Evolutionary conservation across 2,329 filamentous ascomycete genomes (phyloP), one percentile per base, ranked within the genome.

Genomic region (Fusarium buxicola): DNA sequence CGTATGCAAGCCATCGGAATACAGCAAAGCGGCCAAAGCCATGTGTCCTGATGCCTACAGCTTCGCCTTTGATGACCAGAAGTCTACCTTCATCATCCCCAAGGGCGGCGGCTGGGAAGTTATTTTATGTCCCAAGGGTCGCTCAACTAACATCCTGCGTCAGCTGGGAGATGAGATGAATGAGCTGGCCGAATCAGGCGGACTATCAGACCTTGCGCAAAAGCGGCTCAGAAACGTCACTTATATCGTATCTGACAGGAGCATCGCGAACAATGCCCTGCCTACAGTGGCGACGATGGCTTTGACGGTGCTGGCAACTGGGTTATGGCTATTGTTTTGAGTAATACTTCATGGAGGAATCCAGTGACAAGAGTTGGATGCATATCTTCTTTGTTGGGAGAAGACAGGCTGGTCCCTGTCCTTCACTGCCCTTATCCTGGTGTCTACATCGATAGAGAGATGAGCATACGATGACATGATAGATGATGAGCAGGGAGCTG

Each of bases 31-130:
- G 10, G 90, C 91, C 49, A 95, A 96, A 79, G 78, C 77, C 4
- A 83, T 94, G 11, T 96, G 92, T 72, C 92, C 92, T 1, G 92
- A 96, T 76, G 92, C 92, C 3, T 96, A 95, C 77, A 92, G 89
- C 70, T 96, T 86, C 73, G 88, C 90, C 46, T 86, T 86, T 74
- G 84, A 87, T 65, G 84, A 88, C 69, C 77, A 80, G 59, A 78
- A 79, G 27, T 85, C 82, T 13, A 89, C 86, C 0, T 89, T 89
- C 67, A 86, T 87, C 66, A 80, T 89, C 31, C 86, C 86, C 3
- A 80, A 75, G 10, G 91, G 92, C 15, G 90, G 89, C 18, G 91
- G 91, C 1, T 95, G 91, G 81, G 87, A 94, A 73, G 83, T 95
- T 12, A 83, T 90, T 9, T 92, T 95, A 74, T 95, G 92, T 73